Evolutionary conservation across 345 rosid genomes (phyloP), one percentile per base, ranked within the genome.

Genomic region (Cardamine resedifolia): DNA sequence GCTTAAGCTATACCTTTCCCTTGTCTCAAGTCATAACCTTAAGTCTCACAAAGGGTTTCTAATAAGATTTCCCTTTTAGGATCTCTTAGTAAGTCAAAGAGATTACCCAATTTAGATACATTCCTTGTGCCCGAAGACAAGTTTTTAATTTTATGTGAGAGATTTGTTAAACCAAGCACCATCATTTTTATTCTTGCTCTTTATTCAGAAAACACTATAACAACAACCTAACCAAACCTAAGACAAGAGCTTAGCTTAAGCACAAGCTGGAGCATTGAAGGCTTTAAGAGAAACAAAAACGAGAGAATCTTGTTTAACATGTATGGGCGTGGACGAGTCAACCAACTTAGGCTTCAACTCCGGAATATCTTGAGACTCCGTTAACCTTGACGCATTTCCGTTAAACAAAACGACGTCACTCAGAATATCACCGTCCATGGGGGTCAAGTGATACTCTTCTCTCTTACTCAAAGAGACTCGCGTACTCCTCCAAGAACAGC

Each of bases 381-480:
- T 83, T 21, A 89, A 84, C 64, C 64, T 57, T 69, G 84, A 67
- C n/a, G 84, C 84, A 43, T 53, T 75, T 55, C 84, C 90, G 18
- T 89, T 89, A 14, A 87, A 66, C 10, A 84, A 75, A 20, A 85
- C 61, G 7, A 82, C 87, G 33, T 84, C 86, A 33, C 89, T 90
- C 30, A 71, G 86, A 49, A 90, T 80, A 64, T 90, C 80, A 14
- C 87, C 89, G 21, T 78, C 72, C 68, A 80, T 27, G 0, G 91
- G 86, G 0, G 85, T 87, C 87, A 87, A 72, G 67, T 85, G 89
- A 60, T 86, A 87, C 74, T 87, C 89, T 26, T 83, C 88, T 59
- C 91, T 80, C 20, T 45, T 56, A 1, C 31, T 6, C 53, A 12
- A 19, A 24, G 71, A 66, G 19, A 20, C 45, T 36, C 31, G 41